Evolutionary conservation across 1,284 basidiomycete genomes (phyloP).

Genomic region (Trichosporon sp.): DNA sequence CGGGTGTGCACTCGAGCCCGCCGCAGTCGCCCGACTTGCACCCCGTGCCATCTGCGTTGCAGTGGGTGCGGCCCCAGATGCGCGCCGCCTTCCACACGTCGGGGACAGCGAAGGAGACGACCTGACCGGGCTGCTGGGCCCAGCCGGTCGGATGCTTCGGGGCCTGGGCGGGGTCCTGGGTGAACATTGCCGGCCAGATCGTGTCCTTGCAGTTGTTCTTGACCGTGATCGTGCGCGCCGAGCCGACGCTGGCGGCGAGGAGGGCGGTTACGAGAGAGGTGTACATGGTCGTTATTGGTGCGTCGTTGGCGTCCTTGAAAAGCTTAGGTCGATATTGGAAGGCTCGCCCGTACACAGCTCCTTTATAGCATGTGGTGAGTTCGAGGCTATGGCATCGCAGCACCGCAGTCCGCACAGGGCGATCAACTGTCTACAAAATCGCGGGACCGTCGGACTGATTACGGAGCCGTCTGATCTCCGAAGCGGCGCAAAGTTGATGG

Average conservation of each 20-base stretch:
- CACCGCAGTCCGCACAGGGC: background rate
- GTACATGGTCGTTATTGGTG: background rate
- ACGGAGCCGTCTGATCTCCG: no score
- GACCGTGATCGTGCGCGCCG: conserved; percentile 38
- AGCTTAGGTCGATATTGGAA: background rate
- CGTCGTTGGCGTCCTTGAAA: background rate
- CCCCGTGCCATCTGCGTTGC: conserved; percentile 29
- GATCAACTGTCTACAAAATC: no score
- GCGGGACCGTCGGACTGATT: no score
- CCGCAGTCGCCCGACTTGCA: background rate
- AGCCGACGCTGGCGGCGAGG: background rate
- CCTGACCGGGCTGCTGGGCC: conserved; percentile 31
- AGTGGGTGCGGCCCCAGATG: conserved; percentile 45
- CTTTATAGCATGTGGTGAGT: background rate
- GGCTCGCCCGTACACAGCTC: background rate
- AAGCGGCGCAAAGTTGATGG: background rate
- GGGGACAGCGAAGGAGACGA: conserved; percentile 32
- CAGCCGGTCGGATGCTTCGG: conserved; percentile 37
- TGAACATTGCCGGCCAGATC: conserved; percentile 38
- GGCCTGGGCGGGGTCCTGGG: conserved; percentile 18
- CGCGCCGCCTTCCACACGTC: conserved; percentile 38
- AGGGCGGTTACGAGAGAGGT: background rate
- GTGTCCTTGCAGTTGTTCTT: conserved; percentile 37
- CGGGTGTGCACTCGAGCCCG: background rate
- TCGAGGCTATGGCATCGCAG: background rate